Percentiles rank a stretch among this genome's conserved stretches.
These are phyloP conservation scores for Benincasa hispida DNA, from an alignment of 306 rosid species.

Conservation along the genomic window DNA sequence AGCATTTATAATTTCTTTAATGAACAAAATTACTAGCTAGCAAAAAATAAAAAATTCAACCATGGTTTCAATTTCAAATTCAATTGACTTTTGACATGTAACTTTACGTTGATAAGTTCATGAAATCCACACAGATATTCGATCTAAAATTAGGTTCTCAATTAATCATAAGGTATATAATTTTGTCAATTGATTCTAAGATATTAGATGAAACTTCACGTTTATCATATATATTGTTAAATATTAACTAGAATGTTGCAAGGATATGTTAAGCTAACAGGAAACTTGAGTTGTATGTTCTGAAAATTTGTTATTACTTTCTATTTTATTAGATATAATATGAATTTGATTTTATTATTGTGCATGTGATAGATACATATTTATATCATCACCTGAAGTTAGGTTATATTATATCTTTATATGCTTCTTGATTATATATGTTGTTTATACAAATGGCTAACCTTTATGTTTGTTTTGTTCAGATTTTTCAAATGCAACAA, in stretches of 20 bases:
- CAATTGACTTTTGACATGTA: no score
- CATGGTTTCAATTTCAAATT: no score
- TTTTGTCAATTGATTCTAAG: no score
- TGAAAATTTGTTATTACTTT: neutral
- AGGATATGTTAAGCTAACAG: neutral
- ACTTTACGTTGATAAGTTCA: no score
- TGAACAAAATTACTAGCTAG: neutral
- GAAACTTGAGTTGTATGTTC: neutral
- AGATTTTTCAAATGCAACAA: conserved; percentile 8
- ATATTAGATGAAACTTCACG: no score
- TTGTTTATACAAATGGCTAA: neutral
- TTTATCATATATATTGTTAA: no score
- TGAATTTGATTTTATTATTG: neutral
- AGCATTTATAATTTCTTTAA: no score
- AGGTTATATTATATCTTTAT: neutral
- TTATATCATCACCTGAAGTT: neutral
- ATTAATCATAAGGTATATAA: no score
- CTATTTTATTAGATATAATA: neutral
- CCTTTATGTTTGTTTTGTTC: neutral
- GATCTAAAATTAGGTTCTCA: no score
- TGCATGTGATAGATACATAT: neutral
- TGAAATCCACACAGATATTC: no score
- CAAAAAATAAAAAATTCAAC: no score
- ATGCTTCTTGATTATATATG: neutral
- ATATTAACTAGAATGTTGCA: no score